Evolutionary conservation across 257 asterid species (phyloP), one percentile per base, ranked within the genome.

Genomic region (Anisodus tanguticus): DNA sequence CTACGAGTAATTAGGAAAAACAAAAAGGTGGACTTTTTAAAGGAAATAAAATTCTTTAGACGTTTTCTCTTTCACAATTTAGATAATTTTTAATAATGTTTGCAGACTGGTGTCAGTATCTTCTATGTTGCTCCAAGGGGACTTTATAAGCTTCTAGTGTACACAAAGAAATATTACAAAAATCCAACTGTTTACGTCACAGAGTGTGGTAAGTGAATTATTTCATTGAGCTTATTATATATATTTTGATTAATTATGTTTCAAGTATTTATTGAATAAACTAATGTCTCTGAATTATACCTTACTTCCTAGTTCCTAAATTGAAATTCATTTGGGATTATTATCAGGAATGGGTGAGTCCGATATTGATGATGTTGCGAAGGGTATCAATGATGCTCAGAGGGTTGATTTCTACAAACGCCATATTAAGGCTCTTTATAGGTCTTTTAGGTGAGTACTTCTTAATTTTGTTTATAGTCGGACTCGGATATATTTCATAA

Each of bases 71-170:
- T 74, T 74, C 43, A 74, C 19, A 5, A 49, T 74, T 49, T 47
- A 5, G 7, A 47, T 19, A 3, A 37, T 9, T 45, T 8, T 0
- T 49, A 66, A 31, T 19, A 22, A 76, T 49, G 53, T 59, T 54
- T 72, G 80, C 92, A 92, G 95, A 90, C 94, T 0, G 90, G 91
- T 49, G 83, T 82, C 0, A 69, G 79, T 17, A 62, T 15, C 16
- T 85, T 87, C 54, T 82, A 13, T 55, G 87, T 85, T 53, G 89
- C 86, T 68, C 94, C 94, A n/a, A 77, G 45, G 43, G 95, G 94
- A 58, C 90, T 92, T 53, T 58, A 66, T 66, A 88, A 90, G 64
- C 86, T 91, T 57, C 86, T 90, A 2, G 55, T 49, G 12, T 76
- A 76, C 58, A 51, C 17, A 11, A 51, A 76, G 81, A 76, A 51